Conservation (phyloP, 345 rosid species). For the Lepidium aucheri region DNA sequence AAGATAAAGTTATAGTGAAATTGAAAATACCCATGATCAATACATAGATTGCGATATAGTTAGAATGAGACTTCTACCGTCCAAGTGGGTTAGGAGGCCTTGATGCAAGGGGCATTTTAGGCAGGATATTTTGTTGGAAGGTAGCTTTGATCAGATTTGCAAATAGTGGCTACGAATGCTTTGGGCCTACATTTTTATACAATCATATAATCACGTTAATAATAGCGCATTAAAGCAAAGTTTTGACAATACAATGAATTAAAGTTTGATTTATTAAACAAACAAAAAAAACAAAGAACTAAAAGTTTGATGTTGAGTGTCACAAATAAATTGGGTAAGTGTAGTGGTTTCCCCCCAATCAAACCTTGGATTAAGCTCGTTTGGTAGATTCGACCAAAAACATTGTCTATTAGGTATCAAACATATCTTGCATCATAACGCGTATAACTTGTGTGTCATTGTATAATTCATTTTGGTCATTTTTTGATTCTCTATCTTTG, state of each 20-base stretch:
- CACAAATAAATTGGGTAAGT: conserved; percentile 15
- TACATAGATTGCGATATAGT: conserved; percentile 1
- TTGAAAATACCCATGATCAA: neutral
- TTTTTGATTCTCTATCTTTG: no score
- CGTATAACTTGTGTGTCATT: no score
- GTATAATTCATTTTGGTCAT: no score
- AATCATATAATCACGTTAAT: conserved; percentile 20
- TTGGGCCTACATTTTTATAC: conserved; percentile 13
- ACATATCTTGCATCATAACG: neutral
- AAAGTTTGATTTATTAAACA: conserved; percentile 20
- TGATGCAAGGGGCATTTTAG: conserved; percentile 17
- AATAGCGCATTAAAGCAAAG: conserved; percentile 17
- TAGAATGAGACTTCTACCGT: conserved; percentile 24
- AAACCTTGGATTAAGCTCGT: conserved; percentile 15
- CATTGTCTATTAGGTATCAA: conserved; percentile 20
- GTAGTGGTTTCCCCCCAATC: conserved; percentile 12
- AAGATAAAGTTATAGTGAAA: neutral
- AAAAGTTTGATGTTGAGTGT: conserved; percentile 27
- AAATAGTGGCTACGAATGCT: conserved; percentile 22
- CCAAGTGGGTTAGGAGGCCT: conserved; percentile 27
- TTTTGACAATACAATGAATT: conserved; percentile 26
- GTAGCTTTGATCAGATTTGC: conserved; percentile 15
- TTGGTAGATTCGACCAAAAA: conserved; percentile 18
- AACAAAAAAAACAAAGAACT: neutral
- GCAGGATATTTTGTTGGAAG: conserved; percentile 9